Percentiles rank a stretch among this genome's conserved stretches.
Conservation (phyloP, 208 protist species). For the Wallacemonas sp. region DNA sequence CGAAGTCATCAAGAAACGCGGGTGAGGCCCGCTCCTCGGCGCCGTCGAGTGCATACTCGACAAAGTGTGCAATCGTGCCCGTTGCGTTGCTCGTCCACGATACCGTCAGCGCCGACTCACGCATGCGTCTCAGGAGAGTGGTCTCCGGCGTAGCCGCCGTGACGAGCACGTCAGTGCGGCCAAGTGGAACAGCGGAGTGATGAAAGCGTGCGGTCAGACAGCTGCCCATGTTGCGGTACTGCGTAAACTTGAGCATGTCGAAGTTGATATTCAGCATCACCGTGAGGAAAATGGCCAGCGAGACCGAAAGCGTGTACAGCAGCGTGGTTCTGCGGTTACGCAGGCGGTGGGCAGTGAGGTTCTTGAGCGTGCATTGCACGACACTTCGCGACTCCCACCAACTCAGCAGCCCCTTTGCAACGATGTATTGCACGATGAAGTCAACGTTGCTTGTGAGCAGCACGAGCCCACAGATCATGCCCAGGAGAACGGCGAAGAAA, state of each 20-base stretch:
- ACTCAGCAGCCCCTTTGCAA: conserved; percentile 48
- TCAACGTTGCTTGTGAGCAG: conserved; percentile 93
- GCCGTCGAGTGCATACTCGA: conserved; percentile 3
- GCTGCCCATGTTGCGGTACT: conserved; percentile 16
- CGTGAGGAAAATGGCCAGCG: conserved; percentile 93
- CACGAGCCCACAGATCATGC: conserved; percentile 89
- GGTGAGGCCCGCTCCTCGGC: neutral
- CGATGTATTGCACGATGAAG: conserved; percentile 44
- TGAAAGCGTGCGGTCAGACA: conserved; percentile 11
- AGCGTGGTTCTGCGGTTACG: conserved; percentile 94
- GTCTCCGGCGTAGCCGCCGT: neutral
- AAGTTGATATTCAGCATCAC: conserved; percentile 84
- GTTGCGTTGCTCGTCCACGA: neutral
- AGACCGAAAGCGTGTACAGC: conserved; percentile 91
- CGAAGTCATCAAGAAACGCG: conserved; percentile 8
- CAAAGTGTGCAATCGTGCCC: neutral
- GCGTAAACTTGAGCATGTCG: conserved; percentile 25
- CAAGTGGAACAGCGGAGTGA: neutral
- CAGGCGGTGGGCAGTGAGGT: conserved; percentile 83
- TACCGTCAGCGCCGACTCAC: neutral
- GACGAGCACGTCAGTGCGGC: neutral
- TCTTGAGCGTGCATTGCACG: conserved; percentile 77
- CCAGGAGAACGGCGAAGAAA: conserved; percentile 90
- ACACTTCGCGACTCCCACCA: conserved; percentile 86
- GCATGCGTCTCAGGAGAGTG: neutral